phyloP scores from a whole-genome alignment of 2,329 filamentous ascomycete species.

The Daldinia eschscholtzii region DNA sequence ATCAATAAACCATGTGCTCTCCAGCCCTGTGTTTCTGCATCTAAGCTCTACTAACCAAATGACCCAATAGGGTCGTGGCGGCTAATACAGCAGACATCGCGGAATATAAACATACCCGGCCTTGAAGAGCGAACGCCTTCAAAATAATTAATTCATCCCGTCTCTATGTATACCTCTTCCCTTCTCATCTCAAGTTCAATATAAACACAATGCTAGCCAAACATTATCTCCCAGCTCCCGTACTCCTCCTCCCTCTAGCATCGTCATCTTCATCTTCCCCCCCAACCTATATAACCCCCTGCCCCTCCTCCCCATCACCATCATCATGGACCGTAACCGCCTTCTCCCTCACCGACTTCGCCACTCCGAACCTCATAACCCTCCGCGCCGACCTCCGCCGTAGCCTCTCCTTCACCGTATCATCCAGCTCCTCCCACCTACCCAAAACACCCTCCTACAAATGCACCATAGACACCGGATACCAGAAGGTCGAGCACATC shows the following conservation, averaged over 20 bases:
- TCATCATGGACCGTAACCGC: neutral
- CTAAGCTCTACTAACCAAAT: neutral
- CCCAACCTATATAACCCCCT: neutral
- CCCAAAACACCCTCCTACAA: neutral
- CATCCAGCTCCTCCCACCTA: neutral
- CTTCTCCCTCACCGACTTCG: neutral
- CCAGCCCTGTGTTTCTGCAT: neutral
- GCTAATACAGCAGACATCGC: neutral
- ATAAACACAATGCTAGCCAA: neutral
- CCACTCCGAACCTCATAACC: neutral
- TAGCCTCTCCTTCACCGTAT: neutral
- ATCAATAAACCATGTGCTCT: neutral
- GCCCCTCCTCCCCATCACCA: neutral
- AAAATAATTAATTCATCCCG: neutral
- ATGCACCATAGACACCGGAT: neutral
- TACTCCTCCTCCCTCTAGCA: neutral
- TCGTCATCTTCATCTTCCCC: neutral
- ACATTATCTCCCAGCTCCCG: neutral
- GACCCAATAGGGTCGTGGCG: neutral
- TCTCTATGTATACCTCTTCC: neutral
- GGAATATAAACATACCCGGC: neutral
- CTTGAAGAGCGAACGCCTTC: neutral
- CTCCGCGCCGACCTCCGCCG: neutral
- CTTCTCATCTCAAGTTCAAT: neutral
- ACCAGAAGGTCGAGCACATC: neutral